Conservation (phyloP, 139 green algal genomes). For the Ettlia oleoabundans region DNA sequence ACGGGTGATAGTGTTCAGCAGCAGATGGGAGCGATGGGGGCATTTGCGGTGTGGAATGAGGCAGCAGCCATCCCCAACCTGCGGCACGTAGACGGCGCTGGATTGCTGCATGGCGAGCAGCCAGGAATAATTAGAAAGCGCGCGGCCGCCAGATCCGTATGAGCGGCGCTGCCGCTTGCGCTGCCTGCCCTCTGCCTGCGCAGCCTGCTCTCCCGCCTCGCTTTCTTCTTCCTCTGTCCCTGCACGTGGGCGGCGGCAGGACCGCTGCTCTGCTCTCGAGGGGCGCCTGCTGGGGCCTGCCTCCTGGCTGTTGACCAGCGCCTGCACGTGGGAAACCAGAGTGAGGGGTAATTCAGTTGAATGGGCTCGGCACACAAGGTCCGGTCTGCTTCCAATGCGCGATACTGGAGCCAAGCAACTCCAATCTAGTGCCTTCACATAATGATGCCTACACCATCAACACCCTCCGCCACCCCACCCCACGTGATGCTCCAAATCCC, state of each 20-base stretch:
- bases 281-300: not conserved
- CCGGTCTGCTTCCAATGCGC: no score
- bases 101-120: slow-evolving; percentile 39
- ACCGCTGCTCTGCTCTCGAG: not conserved
- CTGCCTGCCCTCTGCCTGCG: not conserved
- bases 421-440: no score
- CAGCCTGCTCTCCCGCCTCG: not conserved
- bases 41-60: not conserved
- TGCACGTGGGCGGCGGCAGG: not conserved
- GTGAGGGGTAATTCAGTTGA: no score
- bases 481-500: not conserved
- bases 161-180: not conserved
- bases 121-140: slow-evolving; percentile 55
- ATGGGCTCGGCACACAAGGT: no score
- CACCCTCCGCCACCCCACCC: not conserved
- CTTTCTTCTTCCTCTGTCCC: not conserved
- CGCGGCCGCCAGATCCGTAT: slow-evolving; percentile 3
- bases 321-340: no score
- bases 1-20: not conserved
- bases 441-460: not conserved
- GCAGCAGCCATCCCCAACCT: slow-evolving; percentile 28
- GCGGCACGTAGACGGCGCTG: slow-evolving; percentile 64
- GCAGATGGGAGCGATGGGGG: not conserved
- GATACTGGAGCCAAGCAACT: no score
- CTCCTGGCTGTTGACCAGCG: not conserved